Base-by-base conservation (phyloP, 192 early-diverging fungal species). In the Rhizophagus clarus region DNA sequence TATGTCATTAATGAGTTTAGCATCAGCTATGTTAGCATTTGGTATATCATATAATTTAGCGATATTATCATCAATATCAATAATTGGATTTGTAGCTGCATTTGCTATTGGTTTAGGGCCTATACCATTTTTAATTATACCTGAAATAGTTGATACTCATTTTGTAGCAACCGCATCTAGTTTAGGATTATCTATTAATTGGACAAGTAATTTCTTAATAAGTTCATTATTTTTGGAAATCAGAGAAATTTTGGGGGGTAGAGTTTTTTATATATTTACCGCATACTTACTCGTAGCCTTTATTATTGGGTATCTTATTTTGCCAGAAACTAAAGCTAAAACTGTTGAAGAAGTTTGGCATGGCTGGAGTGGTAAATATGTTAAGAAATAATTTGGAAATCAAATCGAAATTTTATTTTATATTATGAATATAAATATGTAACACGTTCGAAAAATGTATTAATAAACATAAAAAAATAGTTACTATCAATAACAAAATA, bases 71-170 rank as follows among this genome's bases (percentile, higher is more conserved):
- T 87, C 91, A 4, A 77, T 93, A 72, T 88, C 91, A 26, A 83
- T 93, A 17, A 90, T 96, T 78, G 91, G 86, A 20, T 92, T 95
- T 86, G 94, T 96, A 20, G 94, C 90, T 2, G 81, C 90, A 12
- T 97, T 92, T 88, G 94, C 89, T 12, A 87, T 93, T 77, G 96
- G 89, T 61, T 82, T 91, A 10, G 96, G 96, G 4, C 93, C 94
- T n/a, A 94, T 97, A 72, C 94, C 96, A 3, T 97, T 93, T 62
- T 75, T 95, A 34, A 90, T 92, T 22, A 89, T 90, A 8, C 91
- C 92, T 20, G 94, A 95, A 83, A 76, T 95, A 17, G 89, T 95
- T 2, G 92, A 92, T n/a, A 93, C 91, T 26, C 82, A 83, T 26
- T 92, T 88, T 0, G 87, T 90, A 6, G 90, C 91, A 24, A 90